These are phyloP conservation scores for Trichoderma orchidacearum DNA, from an alignment of 495 filamentous ascomycete genomes.

Conservation along the genomic window DNA sequence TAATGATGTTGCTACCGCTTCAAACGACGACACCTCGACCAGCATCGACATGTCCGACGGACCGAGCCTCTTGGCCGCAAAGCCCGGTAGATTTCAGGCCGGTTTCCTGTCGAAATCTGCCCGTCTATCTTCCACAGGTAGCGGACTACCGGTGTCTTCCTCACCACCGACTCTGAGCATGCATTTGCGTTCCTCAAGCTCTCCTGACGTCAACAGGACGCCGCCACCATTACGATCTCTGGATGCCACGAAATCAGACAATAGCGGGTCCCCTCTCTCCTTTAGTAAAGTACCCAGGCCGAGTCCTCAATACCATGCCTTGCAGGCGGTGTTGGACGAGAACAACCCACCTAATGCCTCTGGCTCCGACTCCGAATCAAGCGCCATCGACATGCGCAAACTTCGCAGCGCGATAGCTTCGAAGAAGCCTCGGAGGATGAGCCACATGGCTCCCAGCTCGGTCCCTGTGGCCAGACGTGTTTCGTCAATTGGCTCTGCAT, in stretches of 20 bases:
- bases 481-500: constrained; percentile 16
- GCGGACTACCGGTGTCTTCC: background rate
- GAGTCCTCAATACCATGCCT: constrained; percentile 10
- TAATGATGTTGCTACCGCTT: too few relatives aligned
- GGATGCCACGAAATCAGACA: constrained; percentile 13
- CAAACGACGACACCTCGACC: constrained; percentile 6
- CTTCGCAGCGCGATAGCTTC: constrained; percentile 29
- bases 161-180: background rate
- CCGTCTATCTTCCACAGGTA: constrained; percentile 7
- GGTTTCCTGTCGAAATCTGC: constrained; percentile 68
- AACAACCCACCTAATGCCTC: constrained; percentile 18
- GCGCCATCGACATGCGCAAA: constrained; percentile 26
- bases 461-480: constrained; percentile 18
- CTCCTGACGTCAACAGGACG: constrained; percentile 52
- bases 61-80: constrained; percentile 29
- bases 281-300: background rate
- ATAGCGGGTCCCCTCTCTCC: constrained; percentile 22
- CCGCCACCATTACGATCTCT: constrained; percentile 31
- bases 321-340: constrained; percentile 15
- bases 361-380: constrained; percentile 27
- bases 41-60: constrained; percentile 35
- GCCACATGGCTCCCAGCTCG: constrained; percentile 12
- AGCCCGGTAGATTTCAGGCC: constrained; percentile 73
- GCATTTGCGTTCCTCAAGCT: background rate
- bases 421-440: constrained; percentile 27